Conservation (phyloP, 306 rosid species). For the Gleditsia sinensis region DNA sequence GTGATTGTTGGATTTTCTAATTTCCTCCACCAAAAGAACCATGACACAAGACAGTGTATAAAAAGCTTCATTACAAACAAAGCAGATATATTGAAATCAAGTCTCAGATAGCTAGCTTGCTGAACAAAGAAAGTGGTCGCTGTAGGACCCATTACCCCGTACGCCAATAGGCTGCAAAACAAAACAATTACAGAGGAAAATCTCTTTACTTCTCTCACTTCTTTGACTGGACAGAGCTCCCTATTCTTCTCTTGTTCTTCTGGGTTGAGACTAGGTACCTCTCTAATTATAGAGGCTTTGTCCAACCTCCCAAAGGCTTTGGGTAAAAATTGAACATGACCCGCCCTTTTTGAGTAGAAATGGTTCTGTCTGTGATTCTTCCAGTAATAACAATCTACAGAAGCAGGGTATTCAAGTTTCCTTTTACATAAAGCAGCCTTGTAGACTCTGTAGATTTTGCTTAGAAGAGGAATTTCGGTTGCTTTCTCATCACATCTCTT, state of each 20-base stretch:
- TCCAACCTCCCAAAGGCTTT: background rate
- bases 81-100: background rate
- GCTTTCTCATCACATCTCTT: background rate
- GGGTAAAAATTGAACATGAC: background rate
- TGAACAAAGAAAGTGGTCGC: background rate
- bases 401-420: background rate
- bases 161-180: background rate
- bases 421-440: background rate
- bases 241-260: background rate
- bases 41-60: background rate
- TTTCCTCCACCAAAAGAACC: background rate
- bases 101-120: background rate
- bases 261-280: no score
- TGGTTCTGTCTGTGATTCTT: background rate
- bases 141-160: background rate
- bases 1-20: background rate
- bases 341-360: no score
- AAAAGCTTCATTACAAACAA: background rate
- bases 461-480: no score
- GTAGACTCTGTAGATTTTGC: background rate
- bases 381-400: background rate
- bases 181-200: background rate
- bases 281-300: background rate
- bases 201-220: background rate
- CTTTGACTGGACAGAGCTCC: background rate